Evolutionary conservation across 208 protist genomes (phyloP).

Genomic region (Phytomonas francai): DNA sequence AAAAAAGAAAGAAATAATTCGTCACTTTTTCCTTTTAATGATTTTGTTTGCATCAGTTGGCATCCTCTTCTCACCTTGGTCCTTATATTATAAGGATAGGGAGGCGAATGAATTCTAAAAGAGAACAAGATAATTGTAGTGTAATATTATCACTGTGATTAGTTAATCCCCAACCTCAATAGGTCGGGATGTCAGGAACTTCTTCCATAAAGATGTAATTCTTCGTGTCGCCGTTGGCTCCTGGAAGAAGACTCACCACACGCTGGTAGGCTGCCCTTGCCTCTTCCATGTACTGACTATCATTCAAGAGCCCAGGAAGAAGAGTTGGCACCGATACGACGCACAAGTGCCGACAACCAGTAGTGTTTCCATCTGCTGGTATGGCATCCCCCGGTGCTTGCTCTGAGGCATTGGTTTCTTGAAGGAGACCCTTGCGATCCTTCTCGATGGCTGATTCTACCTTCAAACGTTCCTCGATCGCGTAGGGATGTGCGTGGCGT

Average conservation of each 20-base stretch:
- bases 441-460: slow-evolving; percentile 29
- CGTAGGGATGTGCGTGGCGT: slow-evolving; percentile 47
- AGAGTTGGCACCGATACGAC: slow-evolving; percentile 53
- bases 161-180: slow-evolving; percentile 2
- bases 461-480: slow-evolving; percentile 39
- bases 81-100: no score
- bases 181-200: slow-evolving; percentile 1
- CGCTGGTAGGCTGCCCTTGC: slow-evolving; percentile 32
- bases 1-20: slow-evolving; percentile 5
- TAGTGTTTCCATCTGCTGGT: slow-evolving; percentile 4
- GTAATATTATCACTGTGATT: slow-evolving; percentile 9
- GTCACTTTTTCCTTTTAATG: not conserved
- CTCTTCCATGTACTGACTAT: slow-evolving; percentile 36
- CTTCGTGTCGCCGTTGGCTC: slow-evolving; percentile 4
- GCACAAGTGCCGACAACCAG: slow-evolving; percentile 10
- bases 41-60: slow-evolving; percentile 3
- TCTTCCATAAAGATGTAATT: slow-evolving; percentile 11
- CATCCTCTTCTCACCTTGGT: not conserved
- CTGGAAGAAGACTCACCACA: slow-evolving; percentile 24
- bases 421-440: slow-evolving; percentile 24
- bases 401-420: not conserved
- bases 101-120: no score
- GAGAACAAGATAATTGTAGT: not conserved
- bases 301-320: slow-evolving; percentile 42
- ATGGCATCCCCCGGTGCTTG: not conserved